phyloP scores from a whole-genome alignment of 2,329 filamentous ascomycete species.

The Monilinia fructicola region DNA sequence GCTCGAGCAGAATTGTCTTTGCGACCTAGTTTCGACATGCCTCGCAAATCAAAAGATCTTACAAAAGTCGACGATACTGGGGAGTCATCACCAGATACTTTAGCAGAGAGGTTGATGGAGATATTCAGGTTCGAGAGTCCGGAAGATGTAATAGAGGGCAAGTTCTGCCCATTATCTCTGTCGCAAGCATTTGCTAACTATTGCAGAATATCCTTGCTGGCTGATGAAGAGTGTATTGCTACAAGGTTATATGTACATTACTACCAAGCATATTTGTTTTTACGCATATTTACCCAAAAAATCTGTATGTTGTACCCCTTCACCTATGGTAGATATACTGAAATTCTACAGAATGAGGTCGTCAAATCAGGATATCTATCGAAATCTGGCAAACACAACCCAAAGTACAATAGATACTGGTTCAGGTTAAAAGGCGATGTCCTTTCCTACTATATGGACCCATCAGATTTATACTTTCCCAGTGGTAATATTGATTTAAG shows the following conservation, averaged over 20 bases:
- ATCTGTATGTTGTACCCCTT: conserved; percentile 54
- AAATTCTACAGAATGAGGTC: conserved; percentile 58
- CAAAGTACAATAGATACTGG: conserved; percentile 88
- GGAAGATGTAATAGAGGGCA: conserved; percentile 81
- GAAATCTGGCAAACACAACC: conserved; percentile 86
- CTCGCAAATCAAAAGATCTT: conserved; percentile 36
- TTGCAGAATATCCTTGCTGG: conserved; percentile 85
- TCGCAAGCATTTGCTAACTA: conserved; percentile 27
- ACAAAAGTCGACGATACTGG: conserved; percentile 32
- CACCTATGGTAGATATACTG: conserved; percentile 30
- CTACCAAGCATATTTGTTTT: conserved; percentile 88
- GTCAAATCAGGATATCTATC: conserved; percentile 85
- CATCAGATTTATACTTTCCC: conserved; percentile 86
- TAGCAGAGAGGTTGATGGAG: conserved; percentile 72
- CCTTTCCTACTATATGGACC: conserved; percentile 81
- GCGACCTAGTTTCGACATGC: conserved; percentile 57
- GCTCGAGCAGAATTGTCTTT: conserved; percentile 64
- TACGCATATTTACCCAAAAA: conserved; percentile 97
- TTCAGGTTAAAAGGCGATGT: conserved; percentile 91
- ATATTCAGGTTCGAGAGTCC: conserved; percentile 81
- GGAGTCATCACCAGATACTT: conserved; percentile 51
- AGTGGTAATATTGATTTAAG: conserved; percentile 88
- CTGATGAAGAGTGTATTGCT: conserved; percentile 86
- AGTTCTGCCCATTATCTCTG: conserved; percentile 20
- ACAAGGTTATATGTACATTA: conserved; percentile 96